Evolutionary conservation across 192 early-diverging fungal species (phyloP), one percentile per base, ranked within the genome.

Genomic region (Podochytrium sp.): DNA sequence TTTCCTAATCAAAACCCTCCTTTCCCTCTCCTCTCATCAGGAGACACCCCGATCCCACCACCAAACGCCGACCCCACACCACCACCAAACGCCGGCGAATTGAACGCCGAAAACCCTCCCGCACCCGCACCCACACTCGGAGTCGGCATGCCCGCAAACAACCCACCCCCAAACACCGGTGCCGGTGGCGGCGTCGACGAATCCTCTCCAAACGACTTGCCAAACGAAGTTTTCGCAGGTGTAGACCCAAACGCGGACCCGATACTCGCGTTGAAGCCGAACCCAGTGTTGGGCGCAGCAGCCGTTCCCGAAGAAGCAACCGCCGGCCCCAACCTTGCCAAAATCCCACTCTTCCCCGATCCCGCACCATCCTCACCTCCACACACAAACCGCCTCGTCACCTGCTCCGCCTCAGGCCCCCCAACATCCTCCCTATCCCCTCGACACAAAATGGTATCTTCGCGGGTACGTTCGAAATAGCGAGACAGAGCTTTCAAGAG

Each of bases 371-470:
- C 27, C 12, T 25, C 53, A 10, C 53, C 53, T 18, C 53, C 53
- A 56, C 53, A n/a, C n/a, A 47, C 10, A 47, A 47, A 14, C 53
- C 53, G 7, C 14, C 53, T 56, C 53, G 27, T 62, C 33, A 38
- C 37, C 20, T 39, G 14, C 34, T 10, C n/a, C n/a, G n/a, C 52
- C 52, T 27, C 23, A 55, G 52, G 5, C 5, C 52, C 52, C 30
- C 30, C 52, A 55, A 20, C 7, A 47, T 47, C 7, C 43, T 47
- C 43, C 43, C 7, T 12, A 20, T 47, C 30, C 23, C 23, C 1
- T 10, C 37, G 12, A 34, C 66, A 53, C 51, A 55, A 30, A 35
- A 69, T 10, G 18, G 66, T 69, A 33, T 69, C 66, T 4, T 69
- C 66, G 4, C 52, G 49, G 33, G 35, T 55, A 27, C 20, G 20